These are phyloP conservation scores for Penicillium cataractarum DNA, from an alignment of 495 filamentous ascomycete species.

Conservation along the genomic window DNA sequence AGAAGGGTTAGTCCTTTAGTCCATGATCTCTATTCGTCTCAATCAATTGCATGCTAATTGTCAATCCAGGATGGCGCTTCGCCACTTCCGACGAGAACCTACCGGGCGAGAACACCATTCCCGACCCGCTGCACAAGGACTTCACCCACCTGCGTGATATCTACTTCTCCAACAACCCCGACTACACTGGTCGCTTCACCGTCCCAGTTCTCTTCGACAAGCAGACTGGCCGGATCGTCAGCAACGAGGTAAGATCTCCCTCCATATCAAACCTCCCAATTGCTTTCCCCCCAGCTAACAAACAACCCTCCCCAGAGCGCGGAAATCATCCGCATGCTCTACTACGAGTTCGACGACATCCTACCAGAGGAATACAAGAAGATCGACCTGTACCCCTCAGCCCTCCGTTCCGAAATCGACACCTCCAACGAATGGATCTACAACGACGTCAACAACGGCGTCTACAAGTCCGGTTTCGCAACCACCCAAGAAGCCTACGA, in stretches of 20 bases:
- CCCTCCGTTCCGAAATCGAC: conserved; percentile 67
- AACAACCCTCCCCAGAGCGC: conserved; percentile 37
- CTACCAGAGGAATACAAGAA: conserved; percentile 59
- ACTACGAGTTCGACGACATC: conserved; percentile 73
- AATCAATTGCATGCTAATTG: neutral
- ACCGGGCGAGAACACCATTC: conserved; percentile 57
- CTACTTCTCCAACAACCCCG: conserved; percentile 62
- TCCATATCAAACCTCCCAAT: neutral
- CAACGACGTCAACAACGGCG: conserved; percentile 83
- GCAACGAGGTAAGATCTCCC: conserved; percentile 51
- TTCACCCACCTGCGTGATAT: conserved; percentile 62
- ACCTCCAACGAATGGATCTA: conserved; percentile 81
- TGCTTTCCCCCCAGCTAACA: neutral
- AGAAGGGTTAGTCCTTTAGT: conserved; percentile 50
- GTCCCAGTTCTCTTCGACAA: conserved; percentile 68
- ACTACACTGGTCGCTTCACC: conserved; percentile 63
- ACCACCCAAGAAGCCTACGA: conserved; percentile 81
- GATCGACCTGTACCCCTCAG: conserved; percentile 64
- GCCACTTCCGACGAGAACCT: conserved; percentile 64
- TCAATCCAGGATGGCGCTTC: conserved; percentile 77
- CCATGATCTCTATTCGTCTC: neutral
- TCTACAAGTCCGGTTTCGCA: conserved; percentile 77
- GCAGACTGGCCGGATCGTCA: conserved; percentile 59
- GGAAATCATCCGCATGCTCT: conserved; percentile 72
- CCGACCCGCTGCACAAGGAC: conserved; percentile 55